These are phyloP conservation scores for Stagonosporopsis vannaccii DNA, from an alignment of 2,329 filamentous ascomycete genomes.

Conservation along the genomic window DNA sequence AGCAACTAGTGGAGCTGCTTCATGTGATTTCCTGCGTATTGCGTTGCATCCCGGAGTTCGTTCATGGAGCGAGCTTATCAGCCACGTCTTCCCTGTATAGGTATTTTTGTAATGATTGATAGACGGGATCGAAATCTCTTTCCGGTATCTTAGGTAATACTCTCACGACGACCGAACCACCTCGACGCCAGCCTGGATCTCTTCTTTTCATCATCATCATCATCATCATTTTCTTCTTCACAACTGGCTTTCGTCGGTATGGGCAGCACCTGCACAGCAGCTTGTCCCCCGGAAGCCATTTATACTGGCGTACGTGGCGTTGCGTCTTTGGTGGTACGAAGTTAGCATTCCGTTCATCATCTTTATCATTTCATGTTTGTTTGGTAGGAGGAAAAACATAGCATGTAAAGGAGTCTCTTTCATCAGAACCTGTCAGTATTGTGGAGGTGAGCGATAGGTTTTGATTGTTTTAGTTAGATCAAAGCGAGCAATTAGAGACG, in stretches of 20 bases:
- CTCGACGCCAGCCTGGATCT: constrained; percentile 36
- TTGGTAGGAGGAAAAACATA: constrained; percentile 36
- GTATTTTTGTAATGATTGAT: constrained; percentile 52
- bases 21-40: constrained; percentile 31
- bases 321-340: constrained; percentile 28
- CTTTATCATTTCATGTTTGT: constrained; percentile 28
- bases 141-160: constrained; percentile 45
- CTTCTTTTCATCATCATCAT: constrained; percentile 33
- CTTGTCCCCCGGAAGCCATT: constrained; percentile 29
- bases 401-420: constrained; percentile 39
- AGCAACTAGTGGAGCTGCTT: constrained; percentile 30
- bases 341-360: constrained; percentile 36
- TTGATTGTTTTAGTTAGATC: constrained; percentile 30
- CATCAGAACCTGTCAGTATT: constrained; percentile 22
- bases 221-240: constrained; percentile 32
- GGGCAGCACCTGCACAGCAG: constrained; percentile 29
- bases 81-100: constrained; percentile 49
- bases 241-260: constrained; percentile 29
- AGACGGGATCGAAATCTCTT: constrained; percentile 49
- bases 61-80: constrained; percentile 43
- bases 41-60: constrained; percentile 46
- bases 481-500: constrained; percentile 33
- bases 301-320: constrained; percentile 40
- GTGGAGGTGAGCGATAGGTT: constrained; percentile 23
- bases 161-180: constrained; percentile 42